Base-by-base conservation (phyloP, 23 red algal species). In the Porphyridium purpureum region DNA sequence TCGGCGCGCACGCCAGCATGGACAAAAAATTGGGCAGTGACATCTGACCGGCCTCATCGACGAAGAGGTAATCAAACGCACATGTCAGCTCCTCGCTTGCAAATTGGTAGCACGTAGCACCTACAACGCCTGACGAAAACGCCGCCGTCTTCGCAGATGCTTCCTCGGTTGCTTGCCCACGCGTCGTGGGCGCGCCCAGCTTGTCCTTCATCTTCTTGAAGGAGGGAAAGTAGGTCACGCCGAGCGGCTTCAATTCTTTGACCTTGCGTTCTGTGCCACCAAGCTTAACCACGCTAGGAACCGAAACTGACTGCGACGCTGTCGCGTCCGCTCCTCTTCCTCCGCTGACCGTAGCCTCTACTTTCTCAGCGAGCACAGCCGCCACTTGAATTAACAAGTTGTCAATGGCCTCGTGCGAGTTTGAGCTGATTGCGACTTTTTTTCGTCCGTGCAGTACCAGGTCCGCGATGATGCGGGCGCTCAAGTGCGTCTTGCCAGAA, bases 31-130 rank as follows among this genome's bases (percentile, higher is more conserved):
- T 62, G 27, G 84, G 56, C n/a, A 70, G 53, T n/a, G 84, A 36
- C 2, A 92, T 53, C 56, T 92, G 84, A 17, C 84, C 76, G 6
- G 84, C 73, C 52, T 92, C 84, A 65, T 92, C 84, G 29, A 92
- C 54, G 54, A 92, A 92, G n/a, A 92, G 57, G 47, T 74, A 69
- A 34, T 92, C 84, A 42, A 92, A 80, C 57, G 35, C 47, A 8
- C 29, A 72, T 1, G 60, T 64, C 20, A 30, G 51, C 9, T 74
- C 48, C 25, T 60, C 38, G 32, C 68, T 50, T 14, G 63, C 55
- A 14, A 92, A 62, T 30, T 60, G 55, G 25, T 66, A 92, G 22
- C 59, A 67, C 22, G 84, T 92, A n/a, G 64, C 84, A 32, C 72
- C 84, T 34, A 92, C 60, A 11, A 92, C 66, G 24, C n/a, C n/a